phyloP scores from a whole-genome alignment of 2,329 filamentous ascomycete genomes.

The Aureobasidium musti region DNA sequence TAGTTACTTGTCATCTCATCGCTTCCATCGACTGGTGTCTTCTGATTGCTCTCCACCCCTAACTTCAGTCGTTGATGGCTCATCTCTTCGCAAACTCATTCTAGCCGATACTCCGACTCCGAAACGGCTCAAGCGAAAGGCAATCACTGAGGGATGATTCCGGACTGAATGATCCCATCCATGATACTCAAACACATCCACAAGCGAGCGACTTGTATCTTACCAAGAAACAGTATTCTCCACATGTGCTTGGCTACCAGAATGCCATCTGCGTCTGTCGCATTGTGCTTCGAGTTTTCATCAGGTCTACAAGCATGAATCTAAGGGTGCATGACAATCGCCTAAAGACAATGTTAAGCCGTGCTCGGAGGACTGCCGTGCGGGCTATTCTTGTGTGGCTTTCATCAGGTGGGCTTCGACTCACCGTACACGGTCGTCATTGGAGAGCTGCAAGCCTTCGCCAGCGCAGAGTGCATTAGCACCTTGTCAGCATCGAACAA shows the following conservation, averaged over 20 bases:
- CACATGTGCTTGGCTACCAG: background rate
- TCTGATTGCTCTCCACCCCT: background rate
- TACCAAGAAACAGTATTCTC: background rate
- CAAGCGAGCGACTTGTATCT: background rate
- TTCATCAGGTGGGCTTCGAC: background rate
- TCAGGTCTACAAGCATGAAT: background rate
- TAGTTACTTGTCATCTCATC: background rate
- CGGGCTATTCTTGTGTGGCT: background rate
- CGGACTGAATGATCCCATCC: background rate
- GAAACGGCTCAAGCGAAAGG: constrained; percentile 1
- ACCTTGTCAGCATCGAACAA: background rate
- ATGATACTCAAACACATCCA: background rate
- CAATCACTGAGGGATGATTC: background rate
- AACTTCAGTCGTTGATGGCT: background rate
- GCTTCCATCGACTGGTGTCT: background rate
- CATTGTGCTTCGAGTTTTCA: background rate
- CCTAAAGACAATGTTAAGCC: background rate
- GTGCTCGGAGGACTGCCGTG: background rate
- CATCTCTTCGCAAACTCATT: background rate
- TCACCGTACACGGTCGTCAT: background rate
- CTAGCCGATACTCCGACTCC: background rate
- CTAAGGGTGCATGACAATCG: background rate
- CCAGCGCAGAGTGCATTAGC: constrained; percentile 20
- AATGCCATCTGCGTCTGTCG: background rate
- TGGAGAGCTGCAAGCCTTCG: constrained; percentile 14